phyloP scores from a whole-genome alignment of 306 rosid genomes.

The Lathyrus oleraceus region DNA sequence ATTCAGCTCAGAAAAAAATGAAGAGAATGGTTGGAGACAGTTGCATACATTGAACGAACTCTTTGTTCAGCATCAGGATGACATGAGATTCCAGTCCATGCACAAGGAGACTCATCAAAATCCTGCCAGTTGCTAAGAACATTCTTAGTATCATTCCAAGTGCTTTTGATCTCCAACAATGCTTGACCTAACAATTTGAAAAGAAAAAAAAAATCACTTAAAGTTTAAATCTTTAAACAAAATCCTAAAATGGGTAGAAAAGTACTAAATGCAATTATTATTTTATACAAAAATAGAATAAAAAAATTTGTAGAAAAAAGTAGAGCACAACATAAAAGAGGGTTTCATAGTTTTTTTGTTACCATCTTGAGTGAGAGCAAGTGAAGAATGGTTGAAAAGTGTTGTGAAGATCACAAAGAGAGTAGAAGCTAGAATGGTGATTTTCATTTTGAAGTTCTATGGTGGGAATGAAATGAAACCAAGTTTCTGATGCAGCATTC shows the following conservation, averaged over 20 bases:
- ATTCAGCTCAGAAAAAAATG: slow-evolving; percentile 17
- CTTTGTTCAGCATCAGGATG: slow-evolving; percentile 71
- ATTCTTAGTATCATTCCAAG: slow-evolving; percentile 70
- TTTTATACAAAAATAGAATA: background rate
- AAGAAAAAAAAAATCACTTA: slow-evolving; percentile 16
- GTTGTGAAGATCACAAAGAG: slow-evolving; percentile 42
- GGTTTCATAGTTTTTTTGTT: slow-evolving; percentile 36
- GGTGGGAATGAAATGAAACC: slow-evolving; percentile 7
- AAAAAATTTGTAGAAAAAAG: background rate
- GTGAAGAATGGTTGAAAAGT: slow-evolving; percentile 42
- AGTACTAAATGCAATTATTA: slow-evolving; percentile 1
- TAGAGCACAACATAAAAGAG: background rate
- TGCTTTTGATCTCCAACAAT: slow-evolving; percentile 73
- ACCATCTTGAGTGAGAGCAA: slow-evolving; percentile 87
- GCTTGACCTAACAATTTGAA: slow-evolving; percentile 58
- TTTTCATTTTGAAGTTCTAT: slow-evolving; percentile 38
- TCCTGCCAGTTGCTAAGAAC: slow-evolving; percentile 74
- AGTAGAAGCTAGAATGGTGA: slow-evolving; percentile 44
- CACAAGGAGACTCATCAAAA: slow-evolving; percentile 77
- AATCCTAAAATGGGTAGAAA: background rate
- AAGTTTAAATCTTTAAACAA: slow-evolving; percentile 34
- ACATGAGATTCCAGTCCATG: slow-evolving; percentile 93
- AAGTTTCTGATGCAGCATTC: background rate
- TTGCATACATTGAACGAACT: slow-evolving; percentile 73
- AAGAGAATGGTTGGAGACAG: background rate